These are phyloP conservation scores for Cyamopsis tetragonoloba DNA, from an alignment of 306 rosid species.

Conservation along the genomic window DNA sequence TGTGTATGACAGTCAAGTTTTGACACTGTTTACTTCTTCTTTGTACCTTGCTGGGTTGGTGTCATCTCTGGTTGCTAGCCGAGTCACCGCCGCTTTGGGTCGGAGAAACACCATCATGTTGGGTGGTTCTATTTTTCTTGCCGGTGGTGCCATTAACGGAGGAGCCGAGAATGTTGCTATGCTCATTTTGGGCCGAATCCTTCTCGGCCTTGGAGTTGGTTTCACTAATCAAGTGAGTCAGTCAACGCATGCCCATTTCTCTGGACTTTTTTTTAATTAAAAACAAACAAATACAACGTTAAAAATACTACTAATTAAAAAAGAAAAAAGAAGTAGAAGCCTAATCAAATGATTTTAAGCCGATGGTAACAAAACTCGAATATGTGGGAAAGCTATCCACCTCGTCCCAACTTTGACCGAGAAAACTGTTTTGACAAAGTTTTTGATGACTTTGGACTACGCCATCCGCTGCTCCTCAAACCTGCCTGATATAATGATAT, in stretches of 20 bases:
- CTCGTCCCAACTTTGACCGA: too few species aligned
- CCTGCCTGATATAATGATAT: too few species aligned
- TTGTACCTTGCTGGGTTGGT: slow-evolving; percentile 57
- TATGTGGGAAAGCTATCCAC: too few species aligned
- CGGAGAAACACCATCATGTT: slow-evolving; percentile 52
- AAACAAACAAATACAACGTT: too few species aligned
- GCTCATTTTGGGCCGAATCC: slow-evolving; percentile 72
- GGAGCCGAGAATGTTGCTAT: slow-evolving; percentile 53
- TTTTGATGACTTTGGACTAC: too few species aligned
- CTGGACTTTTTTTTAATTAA: too few species aligned
- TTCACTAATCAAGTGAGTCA: slow-evolving; percentile 68
- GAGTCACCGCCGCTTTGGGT: slow-evolving; percentile 35
- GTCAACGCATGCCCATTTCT: neutral
- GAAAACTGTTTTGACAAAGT: too few species aligned
- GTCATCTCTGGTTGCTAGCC: slow-evolving; percentile 53
- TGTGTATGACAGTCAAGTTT: slow-evolving; percentile 53
- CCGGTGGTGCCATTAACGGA: slow-evolving; percentile 61
- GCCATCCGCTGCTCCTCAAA: too few species aligned
- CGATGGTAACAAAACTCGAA: too few species aligned
- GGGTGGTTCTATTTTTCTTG: slow-evolving; percentile 55
- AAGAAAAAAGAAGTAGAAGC: too few species aligned
- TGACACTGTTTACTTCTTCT: slow-evolving; percentile 71
- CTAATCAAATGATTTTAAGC: too few species aligned
- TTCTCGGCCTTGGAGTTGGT: slow-evolving; percentile 71
- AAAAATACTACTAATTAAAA: too few species aligned